phyloP scores from a whole-genome alignment of 2,329 filamentous ascomycete genomes.

The Colletotrichum camelliae region DNA sequence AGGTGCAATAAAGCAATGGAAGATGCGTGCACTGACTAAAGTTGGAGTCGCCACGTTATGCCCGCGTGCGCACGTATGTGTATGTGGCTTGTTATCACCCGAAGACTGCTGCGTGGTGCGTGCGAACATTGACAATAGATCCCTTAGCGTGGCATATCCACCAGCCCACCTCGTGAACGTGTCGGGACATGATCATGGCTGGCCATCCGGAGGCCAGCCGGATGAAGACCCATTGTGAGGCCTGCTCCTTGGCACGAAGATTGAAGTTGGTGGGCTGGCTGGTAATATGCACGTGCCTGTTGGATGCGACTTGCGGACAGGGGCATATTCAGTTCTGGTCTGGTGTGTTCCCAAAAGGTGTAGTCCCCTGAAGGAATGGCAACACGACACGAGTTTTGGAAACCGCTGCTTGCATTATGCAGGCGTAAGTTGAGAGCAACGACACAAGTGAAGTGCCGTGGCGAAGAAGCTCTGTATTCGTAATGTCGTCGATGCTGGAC shows the following conservation, averaged over 20 bases:
- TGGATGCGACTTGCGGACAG: background rate
- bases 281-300: background rate
- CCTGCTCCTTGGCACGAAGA: background rate
- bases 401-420: background rate
- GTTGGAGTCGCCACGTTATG: background rate
- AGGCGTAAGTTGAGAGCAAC: background rate
- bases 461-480: background rate
- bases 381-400: background rate
- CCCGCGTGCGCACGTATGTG: background rate
- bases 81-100: background rate
- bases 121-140: background rate
- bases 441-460: background rate
- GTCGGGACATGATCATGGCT: background rate
- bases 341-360: conserved; percentile 2
- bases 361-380: background rate
- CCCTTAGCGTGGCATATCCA: background rate
- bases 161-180: background rate
- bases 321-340: background rate
- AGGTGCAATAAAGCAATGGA: background rate
- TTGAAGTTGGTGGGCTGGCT: background rate
- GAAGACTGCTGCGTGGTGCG: background rate
- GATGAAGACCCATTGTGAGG: background rate
- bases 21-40: background rate
- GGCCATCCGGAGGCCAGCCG: background rate
- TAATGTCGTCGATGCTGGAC: background rate